Base-by-base conservation (phyloP, 495 filamentous ascomycete genomes). In the Podospora pseudopauciseta region DNA sequence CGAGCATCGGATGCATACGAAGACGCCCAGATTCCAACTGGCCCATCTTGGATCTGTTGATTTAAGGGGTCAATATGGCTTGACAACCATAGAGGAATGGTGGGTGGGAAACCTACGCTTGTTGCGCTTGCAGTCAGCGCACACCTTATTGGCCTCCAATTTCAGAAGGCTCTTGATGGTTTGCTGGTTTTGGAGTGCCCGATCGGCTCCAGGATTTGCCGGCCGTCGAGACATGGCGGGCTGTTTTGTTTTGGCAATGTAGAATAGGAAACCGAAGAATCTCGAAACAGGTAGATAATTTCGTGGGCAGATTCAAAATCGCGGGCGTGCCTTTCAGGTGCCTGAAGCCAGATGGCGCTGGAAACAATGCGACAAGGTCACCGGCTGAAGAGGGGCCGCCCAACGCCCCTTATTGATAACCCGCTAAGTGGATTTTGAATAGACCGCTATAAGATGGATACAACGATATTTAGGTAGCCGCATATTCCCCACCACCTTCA, bases 111-210 rank as follows among this genome's bases (percentile, higher is more conserved):
- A 84, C 90, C 76, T 75, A 96, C 94, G 95, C 77, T 98, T 98
- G 79, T 97, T 98, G 77, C 92, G 87, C 84, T 99, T 99, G 86
- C 95, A 99, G 76, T 99, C 95, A 54, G 95, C 95, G 85, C 95
- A 99, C 75, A 88, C 88, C 82, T 97, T 98, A 82, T 99, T 99
- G 66, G 85, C 78, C 73, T 97, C 94, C 68, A 98, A 83, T 81
- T 98, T 98, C 80, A 97, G 80, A 67, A 99, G 85, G 71, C 81
- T 90, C 82, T 98, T 98, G 79, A 99, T 93, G 15, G 91, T 93
- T 76, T 89, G 85, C 78, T 90, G 88, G 80, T 98, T 97, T 76
- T 76, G 90, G 59, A 91, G 93, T 71, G 91, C 91, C 79, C 92
- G 90, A 76, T 93, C 90, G 65, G 92, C 90, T 68, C 86, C 65